Percentiles rank a stretch among this genome's conserved stretches.
phyloP scores from a whole-genome alignment of 345 rosid genomes.

The Isatis tinctoria region DNA sequence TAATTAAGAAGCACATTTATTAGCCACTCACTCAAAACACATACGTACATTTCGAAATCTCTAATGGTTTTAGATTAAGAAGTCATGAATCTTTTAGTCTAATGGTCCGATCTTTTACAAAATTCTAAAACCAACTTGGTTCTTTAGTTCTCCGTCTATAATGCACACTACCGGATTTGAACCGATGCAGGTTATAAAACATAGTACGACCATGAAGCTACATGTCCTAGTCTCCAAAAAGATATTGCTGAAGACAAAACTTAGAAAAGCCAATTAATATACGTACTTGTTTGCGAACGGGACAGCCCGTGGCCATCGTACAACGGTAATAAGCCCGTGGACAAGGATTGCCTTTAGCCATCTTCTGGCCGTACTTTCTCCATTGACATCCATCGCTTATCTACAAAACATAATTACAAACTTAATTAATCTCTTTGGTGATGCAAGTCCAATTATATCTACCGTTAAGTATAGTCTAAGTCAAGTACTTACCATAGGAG shows the following conservation, averaged over 20 bases:
- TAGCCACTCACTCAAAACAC: neutral
- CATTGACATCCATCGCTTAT: constrained; percentile 53
- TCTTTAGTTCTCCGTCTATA: neutral
- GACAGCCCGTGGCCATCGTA: constrained; percentile 70
- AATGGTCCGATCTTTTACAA: neutral
- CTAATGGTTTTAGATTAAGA: neutral
- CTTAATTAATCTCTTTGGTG: neutral
- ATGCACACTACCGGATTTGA: neutral
- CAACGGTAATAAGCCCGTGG: constrained; percentile 73
- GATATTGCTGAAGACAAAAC: neutral
- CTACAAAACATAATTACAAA: neutral
- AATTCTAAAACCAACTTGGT: neutral
- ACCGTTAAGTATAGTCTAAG: neutral
- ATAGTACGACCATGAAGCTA: neutral
- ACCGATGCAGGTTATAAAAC: neutral
- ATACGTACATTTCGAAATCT: neutral
- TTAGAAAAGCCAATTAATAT: neutral
- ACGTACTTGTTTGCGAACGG: constrained; percentile 66
- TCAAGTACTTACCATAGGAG: constrained; percentile 74
- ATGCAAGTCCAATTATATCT: neutral
- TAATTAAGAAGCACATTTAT: neutral
- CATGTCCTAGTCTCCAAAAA: neutral
- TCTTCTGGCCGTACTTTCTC: constrained; percentile 72
- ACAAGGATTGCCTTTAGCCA: constrained; percentile 72
- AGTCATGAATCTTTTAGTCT: neutral